A percentile compares a stretch with the other conserved stretches of the same genome.
These are phyloP conservation scores for Quercus lobata DNA, from an alignment of 331 rosid genomes.

Conservation along the genomic window DNA sequence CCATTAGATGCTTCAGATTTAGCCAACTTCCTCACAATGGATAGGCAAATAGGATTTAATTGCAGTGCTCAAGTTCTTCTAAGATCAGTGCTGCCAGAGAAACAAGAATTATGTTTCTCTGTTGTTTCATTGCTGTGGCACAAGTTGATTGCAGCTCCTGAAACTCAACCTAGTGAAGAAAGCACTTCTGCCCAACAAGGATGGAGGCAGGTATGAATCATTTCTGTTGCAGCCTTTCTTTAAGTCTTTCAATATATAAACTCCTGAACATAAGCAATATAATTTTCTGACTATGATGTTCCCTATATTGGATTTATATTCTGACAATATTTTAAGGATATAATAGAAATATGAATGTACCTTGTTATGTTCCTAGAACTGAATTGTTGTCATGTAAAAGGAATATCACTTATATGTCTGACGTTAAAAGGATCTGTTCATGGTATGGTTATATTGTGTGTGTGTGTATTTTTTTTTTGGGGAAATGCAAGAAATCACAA, in stretches of 20 bases:
- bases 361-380: not conserved
- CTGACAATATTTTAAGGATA: not conserved
- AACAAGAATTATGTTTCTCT: conserved; percentile 87
- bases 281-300: not conserved
- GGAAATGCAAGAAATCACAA: not conserved
- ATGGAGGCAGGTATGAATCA: conserved; percentile 80
- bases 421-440: not conserved
- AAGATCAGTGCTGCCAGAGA: conserved; percentile 76
- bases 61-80: conserved; percentile 77
- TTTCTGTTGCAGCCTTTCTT: conserved; percentile 5
- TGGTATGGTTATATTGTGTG: not conserved
- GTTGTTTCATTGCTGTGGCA: conserved; percentile 96
- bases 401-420: not conserved
- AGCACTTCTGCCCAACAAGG: conserved; percentile 99
- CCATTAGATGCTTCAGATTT: conserved; percentile 87
- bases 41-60: conserved; percentile 86
- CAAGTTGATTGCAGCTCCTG: conserved; percentile 90
- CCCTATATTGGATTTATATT: not conserved
- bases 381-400: not conserved
- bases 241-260: not conserved
- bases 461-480: not conserved
- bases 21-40: conserved; percentile 93
- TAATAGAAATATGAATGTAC: not conserved
- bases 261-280: not conserved
- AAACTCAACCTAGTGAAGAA: conserved; percentile 83